phyloP scores from a whole-genome alignment of 352 stramenopile species.

The Pythium brachiatum region DNA sequence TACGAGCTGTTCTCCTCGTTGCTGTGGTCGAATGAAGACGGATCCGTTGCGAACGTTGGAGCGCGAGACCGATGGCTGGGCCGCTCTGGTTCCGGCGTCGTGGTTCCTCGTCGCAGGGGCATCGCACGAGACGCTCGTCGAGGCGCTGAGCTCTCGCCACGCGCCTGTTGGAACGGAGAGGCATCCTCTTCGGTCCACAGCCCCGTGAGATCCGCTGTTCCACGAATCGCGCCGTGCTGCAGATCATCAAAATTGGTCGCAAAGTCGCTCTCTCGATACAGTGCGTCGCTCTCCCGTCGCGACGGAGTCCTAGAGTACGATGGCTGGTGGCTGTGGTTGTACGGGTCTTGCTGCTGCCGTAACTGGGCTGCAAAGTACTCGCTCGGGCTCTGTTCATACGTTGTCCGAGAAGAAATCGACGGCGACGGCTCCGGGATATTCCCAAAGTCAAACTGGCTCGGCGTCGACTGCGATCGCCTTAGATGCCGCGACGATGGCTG shows the following conservation, averaged over 20 bases:
- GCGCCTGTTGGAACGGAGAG: constrained; percentile 9
- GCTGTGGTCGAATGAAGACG: background rate
- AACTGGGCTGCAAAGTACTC: constrained; percentile 22
- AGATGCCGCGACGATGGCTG: background rate
- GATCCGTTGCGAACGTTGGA: constrained; percentile 7
- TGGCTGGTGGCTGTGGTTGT: background rate
- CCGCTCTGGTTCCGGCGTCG: background rate
- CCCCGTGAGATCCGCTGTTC: constrained; percentile 18
- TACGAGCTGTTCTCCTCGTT: background rate
- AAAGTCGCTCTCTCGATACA: constrained; percentile 21
- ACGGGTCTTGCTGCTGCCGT: constrained; percentile 2
- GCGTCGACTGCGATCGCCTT: constrained; percentile 18
- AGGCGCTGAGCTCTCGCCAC: background rate
- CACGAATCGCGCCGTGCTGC: constrained; percentile 20
- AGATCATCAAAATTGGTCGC: constrained; percentile 19
- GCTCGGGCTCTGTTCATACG: constrained; percentile 16
- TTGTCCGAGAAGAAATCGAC: constrained; percentile 1
- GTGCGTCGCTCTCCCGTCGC: constrained; percentile 9
- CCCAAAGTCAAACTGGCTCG: constrained; percentile 19
- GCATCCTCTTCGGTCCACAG: constrained; percentile 20
- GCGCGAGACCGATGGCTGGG: constrained; percentile 6
- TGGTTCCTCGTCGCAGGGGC: background rate
- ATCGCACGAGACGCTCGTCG: background rate
- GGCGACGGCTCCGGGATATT: constrained; percentile 5
- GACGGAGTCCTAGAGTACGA: background rate